Conservation (phyloP, 2,329 filamentous ascomycete species). For the Escovopsis sp. region DNA sequence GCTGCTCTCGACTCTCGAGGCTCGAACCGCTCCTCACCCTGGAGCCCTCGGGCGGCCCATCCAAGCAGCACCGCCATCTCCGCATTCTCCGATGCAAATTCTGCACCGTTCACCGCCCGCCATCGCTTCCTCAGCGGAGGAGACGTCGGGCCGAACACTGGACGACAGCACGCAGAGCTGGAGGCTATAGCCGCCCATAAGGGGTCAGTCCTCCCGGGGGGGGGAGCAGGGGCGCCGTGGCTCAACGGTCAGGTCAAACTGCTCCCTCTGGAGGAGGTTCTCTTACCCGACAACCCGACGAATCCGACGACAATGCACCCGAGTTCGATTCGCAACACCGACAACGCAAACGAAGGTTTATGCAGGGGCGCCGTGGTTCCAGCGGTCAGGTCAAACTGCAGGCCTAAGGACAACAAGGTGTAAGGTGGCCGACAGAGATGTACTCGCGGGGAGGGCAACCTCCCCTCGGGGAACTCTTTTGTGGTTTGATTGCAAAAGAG, state of each 20-base stretch:
- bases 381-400: neutral
- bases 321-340: conserved; percentile 8
- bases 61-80: no score
- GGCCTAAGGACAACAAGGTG: neutral
- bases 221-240: conserved; percentile 13
- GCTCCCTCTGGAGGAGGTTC: conserved; percentile 1
- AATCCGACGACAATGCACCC: conserved; percentile 2
- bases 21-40: no score
- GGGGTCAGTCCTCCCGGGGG: conserved; percentile 2
- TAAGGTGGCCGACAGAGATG: conserved; percentile 10
- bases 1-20: no score
- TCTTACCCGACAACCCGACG: neutral
- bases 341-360: neutral
- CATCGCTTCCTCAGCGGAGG: neutral
- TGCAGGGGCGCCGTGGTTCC: neutral
- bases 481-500: conserved; percentile 1
- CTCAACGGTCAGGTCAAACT: conserved; percentile 16
- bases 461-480: conserved; percentile 16
- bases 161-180: neutral
- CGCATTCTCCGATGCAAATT: no score
- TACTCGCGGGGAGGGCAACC: conserved; percentile 8
- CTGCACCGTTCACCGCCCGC: neutral
- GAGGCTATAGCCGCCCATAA: neutral
- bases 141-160: neutral
- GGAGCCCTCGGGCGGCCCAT: no score